A percentile compares a stretch with the other conserved stretches of the same genome.
These are phyloP conservation scores for Pontederia crassipes DNA, from an alignment of 176 grass and related monocot genomes.

Conservation along the genomic window DNA sequence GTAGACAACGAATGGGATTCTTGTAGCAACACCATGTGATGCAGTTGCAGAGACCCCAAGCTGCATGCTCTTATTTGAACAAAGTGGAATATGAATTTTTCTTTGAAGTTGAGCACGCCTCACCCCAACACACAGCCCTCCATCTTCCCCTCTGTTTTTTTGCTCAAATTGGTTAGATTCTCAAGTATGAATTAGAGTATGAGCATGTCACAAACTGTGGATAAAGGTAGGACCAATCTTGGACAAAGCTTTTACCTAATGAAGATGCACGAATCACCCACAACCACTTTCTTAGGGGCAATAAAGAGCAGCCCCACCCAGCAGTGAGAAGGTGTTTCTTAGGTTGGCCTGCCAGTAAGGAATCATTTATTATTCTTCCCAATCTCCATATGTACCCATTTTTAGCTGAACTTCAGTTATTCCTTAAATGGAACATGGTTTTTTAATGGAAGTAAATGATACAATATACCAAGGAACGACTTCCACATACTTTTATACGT, in stretches of 20 bases:
- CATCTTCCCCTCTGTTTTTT: conserved; percentile 66
- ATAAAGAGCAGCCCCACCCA: conserved; percentile 89
- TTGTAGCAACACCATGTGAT: conserved; percentile 69
- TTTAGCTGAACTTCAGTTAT: neutral
- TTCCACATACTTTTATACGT: neutral
- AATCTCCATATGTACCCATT: conserved; percentile 18
- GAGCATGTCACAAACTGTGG: neutral
- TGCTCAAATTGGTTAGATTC: conserved; percentile 12
- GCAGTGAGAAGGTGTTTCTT: conserved; percentile 87
- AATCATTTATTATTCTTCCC: neutral
- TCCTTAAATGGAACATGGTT: neutral
- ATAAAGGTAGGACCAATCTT: conserved; percentile 2
- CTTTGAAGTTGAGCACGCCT: conserved; percentile 74
- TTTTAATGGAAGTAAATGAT: no score
- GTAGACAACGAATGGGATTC: conserved; percentile 80
- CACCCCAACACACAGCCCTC: conserved; percentile 71
- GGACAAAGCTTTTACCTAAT: conserved; percentile 50
- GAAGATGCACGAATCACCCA: conserved; percentile 88
- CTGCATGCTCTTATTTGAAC: conserved; percentile 92
- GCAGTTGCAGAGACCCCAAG: conserved; percentile 86
- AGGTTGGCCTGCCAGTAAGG: conserved; percentile 45
- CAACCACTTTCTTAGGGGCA: conserved; percentile 86
- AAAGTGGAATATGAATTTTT: conserved; percentile 63
- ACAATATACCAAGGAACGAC: no score
- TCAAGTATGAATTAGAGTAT: conserved; percentile 4